Evolutionary conservation across 257 asterid species (phyloP), one percentile per base, ranked within the genome.

Genomic region (Primulina eburnea): DNA sequence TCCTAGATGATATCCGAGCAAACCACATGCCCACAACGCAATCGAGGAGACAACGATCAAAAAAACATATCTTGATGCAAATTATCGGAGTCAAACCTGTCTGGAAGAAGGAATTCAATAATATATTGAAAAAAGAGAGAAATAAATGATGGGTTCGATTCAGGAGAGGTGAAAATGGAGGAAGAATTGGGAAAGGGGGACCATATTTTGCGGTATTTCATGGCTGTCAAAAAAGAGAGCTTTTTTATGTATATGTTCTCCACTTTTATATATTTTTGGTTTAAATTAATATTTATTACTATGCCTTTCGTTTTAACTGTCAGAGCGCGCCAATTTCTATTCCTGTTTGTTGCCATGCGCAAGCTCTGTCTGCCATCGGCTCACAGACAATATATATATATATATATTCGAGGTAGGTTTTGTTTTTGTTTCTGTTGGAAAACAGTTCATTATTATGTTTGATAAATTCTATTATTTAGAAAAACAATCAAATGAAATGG

Each of bases 111-210:
- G 38, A 55, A 64, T 7, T 47, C 17, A 21, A 8, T 47, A 50
- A 18, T 69, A 8, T 18, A 30, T 59, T 5, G 65, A 29, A 32
- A 24, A 14, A 63, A 33, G 5, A 58, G 58, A 67, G 62, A 53
- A 71, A 63, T 24, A 63, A 47, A 50, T 55, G 56, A 20, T 70
- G 78, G 76, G 66, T 5, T 73, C 62, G 12, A 43, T 67, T 52
- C 62, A 61, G 59, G 20, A 40, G 69, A 60, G 75, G 79, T 84
- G 92, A 79, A 59, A 84, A 79, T 84, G 85, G 83, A 68, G 97
- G 92, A 82, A 75, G 64, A 73, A 69, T 61, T 74, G 57, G 68
- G 80, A 61, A 68, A 70, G 63, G 79, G 82, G 76, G 82, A 79
- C 81, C 84, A 82, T 61, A 20, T 32, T 62, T 21, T 73, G 82